Base-by-base conservation (phyloP, 495 filamentous ascomycete species). In the Choiromyces venosus region DNA sequence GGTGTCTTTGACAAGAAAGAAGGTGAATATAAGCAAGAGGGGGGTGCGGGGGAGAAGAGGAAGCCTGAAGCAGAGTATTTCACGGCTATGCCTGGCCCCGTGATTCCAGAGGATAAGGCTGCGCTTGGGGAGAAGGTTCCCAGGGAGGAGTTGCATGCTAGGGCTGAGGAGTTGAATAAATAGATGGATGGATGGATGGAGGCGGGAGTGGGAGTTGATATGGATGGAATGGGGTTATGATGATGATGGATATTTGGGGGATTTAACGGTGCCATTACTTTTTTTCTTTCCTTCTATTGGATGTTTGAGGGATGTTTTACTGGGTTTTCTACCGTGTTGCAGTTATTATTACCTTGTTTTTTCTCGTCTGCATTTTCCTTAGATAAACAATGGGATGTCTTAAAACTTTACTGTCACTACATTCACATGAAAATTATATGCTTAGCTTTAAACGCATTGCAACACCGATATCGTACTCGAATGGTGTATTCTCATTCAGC, bases 101-200 rank as follows among this genome's bases (percentile, higher is more conserved):
- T 78, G 21, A 65, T 81, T 25, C 79, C 79, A 35, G 39, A 73
- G n/a, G 79, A 81, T 66, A 68, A 67, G 35, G 78, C 79, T 14
- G 75, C 66, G 38, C 69, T 80, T 37, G 77, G 70, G 29, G 36
- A 75, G 66, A 76, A 73, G 36, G 40, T 40, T 36, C 65, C 18
- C 39, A 73, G 68, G 16, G 75, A 80, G 52, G 79, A 80, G 70
- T 66, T 73, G n/a, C 69, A 72, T 65, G 75, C 71, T 18, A 78
- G 68, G 44, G 75, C 78, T 29, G 44, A 78, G 56, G 78, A 81
- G 72, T 75, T 81, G 78, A 81, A 81, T 52, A 66, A 81, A 35
- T 71, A 70, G 16, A 52, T 9, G 16, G 10, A 25, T 37, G 8
- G 16, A 52, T 9, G 16, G 10, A 25, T 37, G 8, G 25, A 73